Conservation (phyloP, 768 basidiomycete species). For the Suillus lakei region DNA sequence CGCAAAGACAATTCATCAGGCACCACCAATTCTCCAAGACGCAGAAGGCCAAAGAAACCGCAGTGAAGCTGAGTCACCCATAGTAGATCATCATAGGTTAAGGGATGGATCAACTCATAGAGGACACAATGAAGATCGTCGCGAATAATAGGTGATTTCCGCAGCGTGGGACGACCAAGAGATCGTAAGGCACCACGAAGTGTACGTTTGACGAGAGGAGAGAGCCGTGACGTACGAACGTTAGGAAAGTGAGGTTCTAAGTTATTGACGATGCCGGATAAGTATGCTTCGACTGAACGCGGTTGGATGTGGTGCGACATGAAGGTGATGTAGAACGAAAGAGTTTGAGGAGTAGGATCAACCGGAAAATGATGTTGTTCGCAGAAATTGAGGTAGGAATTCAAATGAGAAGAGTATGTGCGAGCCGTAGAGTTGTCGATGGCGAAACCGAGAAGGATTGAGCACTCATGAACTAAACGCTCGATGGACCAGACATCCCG, state of each 20-base stretch:
- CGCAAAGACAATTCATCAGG: too few relatives aligned
- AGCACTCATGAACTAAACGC: conserved; percentile 16
- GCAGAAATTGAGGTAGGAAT: conserved; percentile 44
- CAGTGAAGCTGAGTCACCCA: too few relatives aligned
- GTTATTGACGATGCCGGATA: conserved; percentile 42
- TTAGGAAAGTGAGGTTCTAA: conserved; percentile 34
- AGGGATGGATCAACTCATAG: too few relatives aligned
- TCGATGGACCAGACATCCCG: conserved; percentile 16
- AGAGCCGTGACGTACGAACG: conserved; percentile 15
- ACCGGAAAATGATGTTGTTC: conserved; percentile 35
- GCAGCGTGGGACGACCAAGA: too few relatives aligned
- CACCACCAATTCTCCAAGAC: too few relatives aligned
- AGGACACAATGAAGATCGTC: too few relatives aligned
- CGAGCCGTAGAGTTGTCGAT: conserved; percentile 28
- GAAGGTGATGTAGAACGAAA: conserved; percentile 40
- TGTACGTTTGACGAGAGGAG: too few relatives aligned
- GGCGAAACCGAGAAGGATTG: conserved; percentile 32
- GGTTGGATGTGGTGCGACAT: conserved; percentile 44
- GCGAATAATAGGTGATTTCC: too few relatives aligned
- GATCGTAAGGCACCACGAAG: too few relatives aligned
- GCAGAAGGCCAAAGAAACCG: too few relatives aligned
- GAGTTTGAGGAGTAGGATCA: conserved; percentile 42
- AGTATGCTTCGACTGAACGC: conserved; percentile 37
- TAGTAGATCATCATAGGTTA: too few relatives aligned
- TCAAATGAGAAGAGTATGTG: conserved; percentile 38